A percentile compares a stretch with the other conserved stretches of the same genome.
Evolutionary conservation across 768 basidiomycete genomes (phyloP).

Genomic region (Tylopilus felleus): DNA sequence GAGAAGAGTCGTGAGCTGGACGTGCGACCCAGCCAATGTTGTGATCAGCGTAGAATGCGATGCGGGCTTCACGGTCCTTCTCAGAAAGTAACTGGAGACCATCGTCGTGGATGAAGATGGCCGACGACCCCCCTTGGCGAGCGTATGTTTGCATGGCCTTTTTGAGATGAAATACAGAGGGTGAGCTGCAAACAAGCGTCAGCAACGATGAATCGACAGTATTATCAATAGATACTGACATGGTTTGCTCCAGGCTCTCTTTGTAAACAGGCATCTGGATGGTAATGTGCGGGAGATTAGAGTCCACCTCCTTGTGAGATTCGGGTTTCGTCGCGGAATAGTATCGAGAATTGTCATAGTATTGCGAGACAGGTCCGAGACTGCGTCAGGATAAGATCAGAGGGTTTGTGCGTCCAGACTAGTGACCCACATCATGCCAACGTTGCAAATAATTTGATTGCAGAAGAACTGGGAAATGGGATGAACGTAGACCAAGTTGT

Average conservation of each 20-base stretch:
- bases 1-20: constrained; percentile 38
- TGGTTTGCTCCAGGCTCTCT: constrained; percentile 76
- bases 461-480: constrained; percentile 59
- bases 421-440: constrained; percentile 58
- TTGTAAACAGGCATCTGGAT: constrained; percentile 89
- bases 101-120: constrained; percentile 61
- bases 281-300: constrained; percentile 67
- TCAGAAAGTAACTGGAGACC: constrained; percentile 50
- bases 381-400: constrained; percentile 32
- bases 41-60: constrained; percentile 53
- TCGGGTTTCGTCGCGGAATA: constrained; percentile 69
- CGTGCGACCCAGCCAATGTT: constrained; percentile 61
- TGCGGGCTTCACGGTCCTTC: constrained; percentile 46
- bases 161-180: constrained; percentile 66
- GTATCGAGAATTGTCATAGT: constrained; percentile 79
- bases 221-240: constrained; percentile 46
- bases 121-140: constrained; percentile 57
- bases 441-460: constrained; percentile 60
- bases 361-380: constrained; percentile 81
- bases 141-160: constrained; percentile 63
- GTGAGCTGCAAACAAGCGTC: constrained; percentile 39
- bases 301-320: constrained; percentile 60
- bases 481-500: not conserved
- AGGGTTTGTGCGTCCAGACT: not conserved
- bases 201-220: not conserved